Percentiles rank a stretch among this genome's conserved stretches.
Evolutionary conservation across 768 basidiomycete species (phyloP).

Genomic region (Tulasnella sp.): DNA sequence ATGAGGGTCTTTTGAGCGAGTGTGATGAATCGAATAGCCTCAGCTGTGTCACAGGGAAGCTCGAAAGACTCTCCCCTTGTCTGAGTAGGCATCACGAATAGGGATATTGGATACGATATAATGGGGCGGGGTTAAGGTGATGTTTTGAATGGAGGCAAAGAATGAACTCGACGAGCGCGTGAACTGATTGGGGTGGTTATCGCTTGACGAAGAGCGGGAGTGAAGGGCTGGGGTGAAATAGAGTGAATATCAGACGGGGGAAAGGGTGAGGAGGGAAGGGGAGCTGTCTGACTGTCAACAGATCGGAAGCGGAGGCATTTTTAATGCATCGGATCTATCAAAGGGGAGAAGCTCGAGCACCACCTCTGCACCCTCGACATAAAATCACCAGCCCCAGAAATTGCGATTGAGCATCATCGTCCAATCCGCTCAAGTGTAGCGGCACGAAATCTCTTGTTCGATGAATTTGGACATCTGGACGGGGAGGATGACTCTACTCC

Average conservation of each 20-base stretch:
- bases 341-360: neutral
- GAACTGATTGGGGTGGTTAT: neutral
- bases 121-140: neutral
- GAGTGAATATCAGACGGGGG: neutral
- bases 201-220: neutral
- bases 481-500: too few species aligned
- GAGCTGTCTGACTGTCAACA: neutral
- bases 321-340: neutral
- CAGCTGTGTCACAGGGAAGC: neutral
- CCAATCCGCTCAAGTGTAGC: too few species aligned
- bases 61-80: neutral
- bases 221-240: neutral
- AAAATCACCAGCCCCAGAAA: neutral
- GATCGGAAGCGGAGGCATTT: conserved; percentile 11
- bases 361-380: neutral
- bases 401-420: too few species aligned
- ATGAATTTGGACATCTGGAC: too few species aligned
- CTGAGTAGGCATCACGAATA: neutral
- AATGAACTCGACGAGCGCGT: too few species aligned
- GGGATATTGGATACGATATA: neutral
- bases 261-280: neutral
- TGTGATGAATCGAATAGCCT: neutral
- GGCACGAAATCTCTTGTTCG: too few species aligned
- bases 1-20: neutral
- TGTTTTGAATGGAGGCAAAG: neutral